Base-by-base conservation (phyloP, 225 moss, liverwort and hornwort genomes). In the Marchantia paleacea region DNA sequence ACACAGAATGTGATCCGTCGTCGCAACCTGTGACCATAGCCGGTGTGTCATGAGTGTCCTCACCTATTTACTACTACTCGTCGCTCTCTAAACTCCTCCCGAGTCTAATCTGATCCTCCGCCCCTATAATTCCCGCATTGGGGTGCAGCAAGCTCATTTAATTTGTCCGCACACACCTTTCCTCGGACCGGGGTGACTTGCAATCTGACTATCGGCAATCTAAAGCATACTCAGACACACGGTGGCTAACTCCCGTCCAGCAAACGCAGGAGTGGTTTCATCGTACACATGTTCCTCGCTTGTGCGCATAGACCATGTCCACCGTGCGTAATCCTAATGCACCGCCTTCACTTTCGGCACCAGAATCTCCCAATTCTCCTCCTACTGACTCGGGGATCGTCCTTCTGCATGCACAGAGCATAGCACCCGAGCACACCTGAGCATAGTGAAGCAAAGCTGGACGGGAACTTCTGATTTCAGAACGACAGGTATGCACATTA, bases 11-110 rank as follows among this genome's bases (percentile, higher is more conserved):
- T 66, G 76, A 62, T 50, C 28, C 50, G n/a, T 26, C 24, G n/a
- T 26, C 24, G 64, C 18, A 62, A 76, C 19, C 31, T 51, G 50
- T 49, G 50, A 12, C 49, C 49, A 65, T 49, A 65, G 25, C 24
- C 49, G 64, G 25, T 78, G 78, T 65, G 64, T 64, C 51, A 65
- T 64, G 63, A 65, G 78, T 22, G 47, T 31, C 58, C 12, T 60
- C 58, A 15, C 8, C 12, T 55, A 75, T 39, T 39, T 39, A 39
- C 39, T 39, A 2, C 39, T 2, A 39, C 26, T 15, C 29, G 55
- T 55, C 39, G 26, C 53, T 24, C 28, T 39, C 5, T 68, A n/a
- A 54, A 24, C 16, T 28, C 54, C 74, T 54, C 53, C 14, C 39
- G 15, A 25, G 29, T 74, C 54, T 54, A 7, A 74, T 16, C 54